Evolutionary conservation across 2,329 filamentous ascomycete species (phyloP), one percentile per base, ranked within the genome.

Genomic region (Epichloe gansuensis): DNA sequence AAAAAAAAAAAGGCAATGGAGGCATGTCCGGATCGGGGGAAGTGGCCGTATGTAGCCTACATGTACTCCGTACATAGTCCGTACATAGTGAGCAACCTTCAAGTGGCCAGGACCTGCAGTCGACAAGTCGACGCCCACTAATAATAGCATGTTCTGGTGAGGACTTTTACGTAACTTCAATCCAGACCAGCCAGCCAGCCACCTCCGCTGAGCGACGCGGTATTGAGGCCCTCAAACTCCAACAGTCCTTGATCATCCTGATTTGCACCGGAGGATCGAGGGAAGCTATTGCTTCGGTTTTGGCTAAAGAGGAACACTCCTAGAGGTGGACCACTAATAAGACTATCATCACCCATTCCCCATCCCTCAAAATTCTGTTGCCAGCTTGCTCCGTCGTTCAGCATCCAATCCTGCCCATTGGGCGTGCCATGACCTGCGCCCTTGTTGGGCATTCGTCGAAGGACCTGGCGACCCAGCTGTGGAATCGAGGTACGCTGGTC

Each of bases 321-420:
- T 9, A 54, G 59, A 25, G 60, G 56, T 38, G 64, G 55, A 3
- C 57, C 58, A 31, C 55, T 52, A 51, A 58, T 15, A 15, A 9
- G 2, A 21, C 17, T 21, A 21, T 21, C 17, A 9, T 36, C 60
- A 31, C 66, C 62, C 51, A 72, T 62, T 36, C 70, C 72, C 77
- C 77, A 81, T 3, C 69, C 64, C 51, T 78, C 72, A 58, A 80
- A 81, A 54, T 77, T 73, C 51, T 78, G 75, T 53, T 80, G 76
- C 76, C 77, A 80, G 54, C 71, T 75, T 27, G 74, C 76, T 17
- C 77, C 73, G 54, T 81, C 78, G 50, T 72, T 78, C 21, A 81
- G 62, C 57, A 79, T 77, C 75, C 76, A 81, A 40, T 80, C 75
- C 54, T 76, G 73, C 8, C 72, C 72, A 54, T 79, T 76, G 44